These are phyloP conservation scores for Glomus cerebriforme DNA, from an alignment of 192 early-diverging fungal genomes.

Conservation along the genomic window DNA sequence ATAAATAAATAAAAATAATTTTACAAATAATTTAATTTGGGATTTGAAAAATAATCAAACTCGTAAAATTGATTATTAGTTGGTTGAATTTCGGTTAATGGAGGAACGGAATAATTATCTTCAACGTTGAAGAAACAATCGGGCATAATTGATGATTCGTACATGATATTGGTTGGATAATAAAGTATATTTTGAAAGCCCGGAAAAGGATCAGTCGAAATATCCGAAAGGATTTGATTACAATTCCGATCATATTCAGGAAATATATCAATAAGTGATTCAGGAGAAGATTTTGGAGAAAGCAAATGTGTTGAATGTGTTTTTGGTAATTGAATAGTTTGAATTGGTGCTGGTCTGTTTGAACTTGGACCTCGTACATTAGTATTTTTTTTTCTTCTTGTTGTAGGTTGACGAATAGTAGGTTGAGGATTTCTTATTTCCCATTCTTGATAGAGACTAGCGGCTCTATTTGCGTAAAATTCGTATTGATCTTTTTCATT, in stretches of 20 bases:
- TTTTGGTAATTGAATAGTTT: no score
- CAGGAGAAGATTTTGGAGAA: background rate
- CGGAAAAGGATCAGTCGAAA: no score
- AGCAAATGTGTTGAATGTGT: background rate
- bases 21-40: no score
- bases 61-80: no score
- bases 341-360: background rate
- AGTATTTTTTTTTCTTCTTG: background rate
- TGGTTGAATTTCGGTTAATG: no score
- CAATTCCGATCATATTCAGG: background rate
- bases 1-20: no score
- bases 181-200: no score
- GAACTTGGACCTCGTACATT: background rate
- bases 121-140: no score
- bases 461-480: background rate
- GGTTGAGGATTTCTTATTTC: background rate
- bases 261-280: background rate
- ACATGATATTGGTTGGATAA: background rate
- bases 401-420: background rate
- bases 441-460: slow-evolving; percentile 8
- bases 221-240: background rate
- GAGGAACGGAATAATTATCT: no score
- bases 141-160: no score
- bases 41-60: no score
- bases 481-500: background rate